Percentiles rank a stretch among this genome's conserved stretches.
phyloP scores from a whole-genome alignment of 768 basidiomycete species.

The Royoungia palumana region DNA sequence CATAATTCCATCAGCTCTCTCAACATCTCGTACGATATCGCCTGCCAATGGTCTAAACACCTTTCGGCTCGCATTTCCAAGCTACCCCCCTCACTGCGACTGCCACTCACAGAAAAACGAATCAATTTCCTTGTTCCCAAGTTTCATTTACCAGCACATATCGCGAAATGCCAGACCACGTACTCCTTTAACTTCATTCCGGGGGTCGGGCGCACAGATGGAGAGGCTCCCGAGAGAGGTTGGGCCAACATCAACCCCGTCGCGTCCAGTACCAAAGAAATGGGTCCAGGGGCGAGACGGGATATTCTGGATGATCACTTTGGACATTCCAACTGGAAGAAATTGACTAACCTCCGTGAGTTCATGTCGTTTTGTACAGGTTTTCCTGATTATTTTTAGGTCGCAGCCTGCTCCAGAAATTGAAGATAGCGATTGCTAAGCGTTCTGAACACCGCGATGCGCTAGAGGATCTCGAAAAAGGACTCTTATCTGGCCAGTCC shows the following conservation, averaged over 20 bases:
- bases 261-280: conserved; percentile 34
- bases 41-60: not conserved
- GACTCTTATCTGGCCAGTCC: no score
- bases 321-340: no score
- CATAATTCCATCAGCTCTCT: no score
- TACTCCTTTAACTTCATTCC: not conserved
- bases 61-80: not conserved
- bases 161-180: not conserved
- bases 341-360: no score
- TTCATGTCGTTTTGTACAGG: no score
- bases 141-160: not conserved
- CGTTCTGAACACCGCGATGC: not conserved
- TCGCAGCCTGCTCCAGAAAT: not conserved
- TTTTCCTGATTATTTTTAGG: no score
- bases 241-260: conserved; percentile 36
- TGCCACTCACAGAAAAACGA: no score
- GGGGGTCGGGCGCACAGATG: not conserved
- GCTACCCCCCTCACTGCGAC: not conserved
- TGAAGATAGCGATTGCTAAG: not conserved
- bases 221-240: conserved; percentile 34
- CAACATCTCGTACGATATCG: no score
- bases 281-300: conserved; percentile 31
- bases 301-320: no score
- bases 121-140: not conserved
- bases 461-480: not conserved